These are phyloP conservation scores for Gnetum montanum DNA, from an alignment of 75 land plant genomes.

Conservation along the genomic window DNA sequence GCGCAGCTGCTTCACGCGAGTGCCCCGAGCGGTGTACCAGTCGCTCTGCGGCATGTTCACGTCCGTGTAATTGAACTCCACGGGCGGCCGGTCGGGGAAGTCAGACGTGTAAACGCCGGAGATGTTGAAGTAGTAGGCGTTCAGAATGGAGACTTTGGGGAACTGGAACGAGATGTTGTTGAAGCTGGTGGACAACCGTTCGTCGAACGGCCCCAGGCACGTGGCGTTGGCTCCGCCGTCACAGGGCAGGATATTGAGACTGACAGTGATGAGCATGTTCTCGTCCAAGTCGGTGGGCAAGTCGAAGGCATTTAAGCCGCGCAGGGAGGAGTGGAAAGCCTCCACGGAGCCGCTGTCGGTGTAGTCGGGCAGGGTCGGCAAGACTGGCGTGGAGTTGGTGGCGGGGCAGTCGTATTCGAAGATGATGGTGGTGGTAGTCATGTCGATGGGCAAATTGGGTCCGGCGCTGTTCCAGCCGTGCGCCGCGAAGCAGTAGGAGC, in stretches of 20 bases:
- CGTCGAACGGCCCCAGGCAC: background rate
- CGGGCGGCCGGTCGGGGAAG: slow-evolving; percentile 4
- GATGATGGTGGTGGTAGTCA: slow-evolving; percentile 28
- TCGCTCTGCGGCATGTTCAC: background rate
- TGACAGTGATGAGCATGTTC: slow-evolving; percentile 20
- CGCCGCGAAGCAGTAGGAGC: slow-evolving; percentile 21
- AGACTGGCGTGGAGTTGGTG: background rate
- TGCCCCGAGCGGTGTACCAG: background rate
- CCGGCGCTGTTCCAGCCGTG: slow-evolving; percentile 12
- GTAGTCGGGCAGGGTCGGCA: background rate
- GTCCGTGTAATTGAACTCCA: slow-evolving; percentile 1
- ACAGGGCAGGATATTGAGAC: slow-evolving; percentile 17
- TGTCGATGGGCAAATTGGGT: slow-evolving; percentile 23
- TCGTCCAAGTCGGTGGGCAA: slow-evolving; percentile 12
- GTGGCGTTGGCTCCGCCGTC: background rate
- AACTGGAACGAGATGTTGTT: slow-evolving; percentile 4
- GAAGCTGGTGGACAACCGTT: background rate
- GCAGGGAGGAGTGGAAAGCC: background rate
- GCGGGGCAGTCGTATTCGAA: slow-evolving; percentile 16
- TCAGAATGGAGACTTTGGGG: slow-evolving; percentile 4
- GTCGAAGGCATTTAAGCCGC: background rate
- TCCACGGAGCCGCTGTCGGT: background rate
- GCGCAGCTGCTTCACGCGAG: slow-evolving; percentile 3
- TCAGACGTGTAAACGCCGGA: slow-evolving; percentile 13
- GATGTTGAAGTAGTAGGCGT: slow-evolving; percentile 9